Evolutionary conservation across 805 yeast genomes (phyloP).

Genomic region (Saccharomycopsis amapae): DNA sequence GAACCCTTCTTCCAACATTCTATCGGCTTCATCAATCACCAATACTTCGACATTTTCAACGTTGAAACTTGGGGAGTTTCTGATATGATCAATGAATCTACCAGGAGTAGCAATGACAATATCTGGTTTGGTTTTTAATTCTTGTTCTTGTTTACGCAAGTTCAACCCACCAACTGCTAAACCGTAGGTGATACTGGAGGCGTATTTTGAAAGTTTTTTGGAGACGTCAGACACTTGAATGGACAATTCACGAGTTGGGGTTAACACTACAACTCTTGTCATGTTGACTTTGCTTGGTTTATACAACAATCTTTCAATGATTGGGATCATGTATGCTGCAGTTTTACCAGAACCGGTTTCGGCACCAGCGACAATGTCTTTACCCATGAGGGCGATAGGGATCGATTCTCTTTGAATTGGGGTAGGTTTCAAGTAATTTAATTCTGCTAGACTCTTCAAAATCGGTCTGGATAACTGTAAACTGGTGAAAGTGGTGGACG

Average conservation of each 20-base stretch:
- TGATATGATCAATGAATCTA: constrained; percentile 91
- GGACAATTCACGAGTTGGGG: constrained; percentile 98
- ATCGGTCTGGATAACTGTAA: constrained; percentile 86
- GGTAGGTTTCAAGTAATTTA: constrained; percentile 84
- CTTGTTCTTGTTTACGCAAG: constrained; percentile 91
- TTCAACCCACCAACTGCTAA: constrained; percentile 98
- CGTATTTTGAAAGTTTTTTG: constrained; percentile 69
- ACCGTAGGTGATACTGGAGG: constrained; percentile 75
- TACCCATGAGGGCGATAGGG: constrained; percentile 89
- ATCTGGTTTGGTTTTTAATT: constrained; percentile 87
- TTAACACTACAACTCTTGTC: constrained; percentile 81
- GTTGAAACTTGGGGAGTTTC: constrained; percentile 88
- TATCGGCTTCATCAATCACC: constrained; percentile 96
- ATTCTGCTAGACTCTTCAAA: constrained; percentile 67
- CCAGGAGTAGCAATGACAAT: constrained; percentile 98
- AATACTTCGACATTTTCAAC: constrained; percentile 89
- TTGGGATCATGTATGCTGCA: constrained; percentile 96
- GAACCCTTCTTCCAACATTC: constrained; percentile 99
- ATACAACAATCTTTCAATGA: constrained; percentile 83
- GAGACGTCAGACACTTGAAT: constrained; percentile 96
- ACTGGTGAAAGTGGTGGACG: constrained; percentile 57
- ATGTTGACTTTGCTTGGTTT: constrained; percentile 82
- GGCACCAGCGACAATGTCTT: constrained; percentile 98
- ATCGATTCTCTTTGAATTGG: constrained; percentile 92
- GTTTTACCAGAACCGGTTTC: constrained; percentile 99